These are phyloP conservation scores for Pseudonitzschia pungens DNA, from an alignment of 108 stramenopile species.

Conservation along the genomic window DNA sequence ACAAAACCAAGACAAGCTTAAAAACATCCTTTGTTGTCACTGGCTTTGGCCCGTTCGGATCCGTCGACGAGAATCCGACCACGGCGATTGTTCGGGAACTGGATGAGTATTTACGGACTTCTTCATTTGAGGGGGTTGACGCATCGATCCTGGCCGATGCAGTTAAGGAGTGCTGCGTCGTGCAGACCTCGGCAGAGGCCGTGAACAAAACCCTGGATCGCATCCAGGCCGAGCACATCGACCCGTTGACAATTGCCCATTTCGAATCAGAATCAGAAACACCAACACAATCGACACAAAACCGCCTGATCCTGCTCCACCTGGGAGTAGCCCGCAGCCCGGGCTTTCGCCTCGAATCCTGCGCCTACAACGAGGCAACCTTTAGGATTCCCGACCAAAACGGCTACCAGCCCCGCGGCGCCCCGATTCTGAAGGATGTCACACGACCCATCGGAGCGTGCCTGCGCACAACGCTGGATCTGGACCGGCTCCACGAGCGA, in stretches of 20 bases:
- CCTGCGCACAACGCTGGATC: conserved; percentile 20
- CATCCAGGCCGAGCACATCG: conserved; percentile 11
- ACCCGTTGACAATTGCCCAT: too few relatives aligned
- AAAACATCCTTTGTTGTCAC: conserved; percentile 42
- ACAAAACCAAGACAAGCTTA: too few relatives aligned
- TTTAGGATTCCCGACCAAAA: conserved; percentile 90
- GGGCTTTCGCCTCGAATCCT: conserved; percentile 78
- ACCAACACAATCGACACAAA: too few relatives aligned
- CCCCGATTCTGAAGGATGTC: conserved; percentile 7
- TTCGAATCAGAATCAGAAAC: too few relatives aligned
- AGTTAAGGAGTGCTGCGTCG: conserved; percentile 39
- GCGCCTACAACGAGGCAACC: conserved; percentile 91
- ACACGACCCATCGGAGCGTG: too few relatives aligned
- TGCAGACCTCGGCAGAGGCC: conserved; percentile 71
- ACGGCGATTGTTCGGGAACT: conserved; percentile 49
- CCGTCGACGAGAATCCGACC: conserved; percentile 75
- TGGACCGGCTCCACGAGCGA: neutral
- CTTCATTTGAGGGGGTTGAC: too few relatives aligned
- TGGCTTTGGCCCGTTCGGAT: conserved; percentile 61
- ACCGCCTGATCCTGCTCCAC: too few relatives aligned
- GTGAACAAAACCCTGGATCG: conserved; percentile 40
- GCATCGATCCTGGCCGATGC: neutral
- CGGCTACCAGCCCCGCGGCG: conserved; percentile 63
- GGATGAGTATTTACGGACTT: too few relatives aligned
- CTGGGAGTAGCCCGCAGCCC: conserved; percentile 71